A percentile compares a stretch with the other conserved stretches of the same genome.
These are phyloP conservation scores for Alternaria burnsii DNA, from an alignment of 2,329 filamentous ascomycete species.

Conservation along the genomic window DNA sequence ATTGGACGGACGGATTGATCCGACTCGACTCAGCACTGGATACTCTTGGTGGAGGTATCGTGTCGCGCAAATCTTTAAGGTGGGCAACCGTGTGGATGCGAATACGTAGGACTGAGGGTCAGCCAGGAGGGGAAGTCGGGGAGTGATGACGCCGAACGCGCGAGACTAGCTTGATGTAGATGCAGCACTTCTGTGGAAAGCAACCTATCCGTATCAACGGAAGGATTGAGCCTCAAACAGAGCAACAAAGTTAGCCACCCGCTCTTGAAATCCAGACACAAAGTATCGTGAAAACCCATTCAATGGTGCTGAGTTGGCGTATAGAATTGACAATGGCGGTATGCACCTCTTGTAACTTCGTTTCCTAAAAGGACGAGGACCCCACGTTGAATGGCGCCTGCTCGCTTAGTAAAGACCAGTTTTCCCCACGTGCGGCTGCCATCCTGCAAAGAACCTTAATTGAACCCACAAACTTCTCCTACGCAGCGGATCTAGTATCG, in stretches of 20 bases:
- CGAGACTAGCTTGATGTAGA: not conserved
- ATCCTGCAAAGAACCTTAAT: constrained; percentile 18
- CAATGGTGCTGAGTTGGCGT: constrained; percentile 1
- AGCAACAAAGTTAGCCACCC: not conserved
- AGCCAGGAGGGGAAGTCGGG: constrained; percentile 1
- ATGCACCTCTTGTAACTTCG: not conserved
- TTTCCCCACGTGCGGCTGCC: constrained; percentile 14
- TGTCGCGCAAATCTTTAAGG: not conserved
- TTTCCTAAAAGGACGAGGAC: constrained; percentile 1
- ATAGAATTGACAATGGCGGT: not conserved
- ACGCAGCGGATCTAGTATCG: not conserved
- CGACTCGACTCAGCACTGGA: not conserved
- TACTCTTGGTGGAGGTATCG: not conserved
- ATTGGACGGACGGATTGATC: not conserved
- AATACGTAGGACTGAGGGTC: constrained; percentile 1
- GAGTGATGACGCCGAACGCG: not conserved
- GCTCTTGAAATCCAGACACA: not conserved
- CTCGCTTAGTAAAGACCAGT: constrained; percentile 9
- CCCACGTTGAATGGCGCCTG: constrained; percentile 12
- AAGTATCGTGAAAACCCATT: constrained; percentile 1
- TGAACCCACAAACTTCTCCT: constrained; percentile 15
- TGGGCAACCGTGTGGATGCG: constrained; percentile 1
- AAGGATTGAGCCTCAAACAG: not conserved
- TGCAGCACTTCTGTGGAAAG: not conserved
- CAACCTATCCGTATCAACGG: not conserved